phyloP scores from a whole-genome alignment of 1,139 yeast species.

The Yarrowia galli region DNA sequence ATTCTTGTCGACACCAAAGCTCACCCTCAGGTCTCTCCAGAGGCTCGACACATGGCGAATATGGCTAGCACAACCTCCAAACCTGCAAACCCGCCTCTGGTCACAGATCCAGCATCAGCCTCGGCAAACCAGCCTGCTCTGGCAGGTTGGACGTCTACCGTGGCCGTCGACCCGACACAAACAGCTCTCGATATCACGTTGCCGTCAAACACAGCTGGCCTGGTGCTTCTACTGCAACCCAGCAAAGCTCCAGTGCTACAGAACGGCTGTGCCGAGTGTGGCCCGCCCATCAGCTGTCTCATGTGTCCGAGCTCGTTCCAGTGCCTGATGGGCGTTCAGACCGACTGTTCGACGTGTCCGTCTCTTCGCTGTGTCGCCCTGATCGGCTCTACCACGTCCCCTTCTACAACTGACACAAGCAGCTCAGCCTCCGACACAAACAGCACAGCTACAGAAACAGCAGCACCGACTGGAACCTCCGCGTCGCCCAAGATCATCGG shows the following conservation, averaged over 20 bases:
- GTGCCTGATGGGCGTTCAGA: constrained; percentile 27
- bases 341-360: constrained; percentile 1
- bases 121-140: too few relatives aligned
- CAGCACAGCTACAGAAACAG: neutral
- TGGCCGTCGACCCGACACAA: constrained; percentile 5
- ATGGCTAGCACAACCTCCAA: neutral
- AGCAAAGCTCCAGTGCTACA: neutral
- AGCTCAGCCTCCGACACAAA: neutral
- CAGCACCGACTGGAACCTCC: neutral
- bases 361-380: neutral
- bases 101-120: neutral
- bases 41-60: neutral
- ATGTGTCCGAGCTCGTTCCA: constrained; percentile 5
- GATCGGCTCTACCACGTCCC: neutral
- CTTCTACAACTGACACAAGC: too few relatives aligned
- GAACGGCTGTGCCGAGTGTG: constrained; percentile 14
- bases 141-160: neutral
- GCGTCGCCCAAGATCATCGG: constrained; percentile 9
- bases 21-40: neutral
- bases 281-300: constrained; percentile 19
- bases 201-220: neutral
- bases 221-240: constrained; percentile 14
- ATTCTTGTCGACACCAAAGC: neutral
- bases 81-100: neutral
- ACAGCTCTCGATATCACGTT: neutral